Percentiles rank a stretch among this genome's conserved stretches.
Conservation (phyloP, 768 basidiomycete species). For the Cyathus striatus region DNA sequence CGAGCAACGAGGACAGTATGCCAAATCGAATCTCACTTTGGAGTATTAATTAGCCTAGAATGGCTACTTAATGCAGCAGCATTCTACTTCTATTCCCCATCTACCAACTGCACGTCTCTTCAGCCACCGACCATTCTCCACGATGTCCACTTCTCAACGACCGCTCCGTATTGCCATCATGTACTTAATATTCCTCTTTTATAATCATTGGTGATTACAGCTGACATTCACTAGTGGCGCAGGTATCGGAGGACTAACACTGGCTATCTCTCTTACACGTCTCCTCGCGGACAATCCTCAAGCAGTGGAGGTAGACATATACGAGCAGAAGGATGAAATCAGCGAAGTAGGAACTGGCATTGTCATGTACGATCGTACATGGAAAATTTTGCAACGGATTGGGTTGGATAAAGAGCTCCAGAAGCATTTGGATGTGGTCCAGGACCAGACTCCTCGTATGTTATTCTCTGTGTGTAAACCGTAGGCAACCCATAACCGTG, state of each 20-base stretch:
- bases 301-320: neutral
- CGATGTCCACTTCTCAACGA: too few relatives aligned
- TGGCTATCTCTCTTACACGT: neutral
- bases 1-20: too few relatives aligned
- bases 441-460: neutral
- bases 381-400: neutral
- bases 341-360: slow-evolving; percentile 1
- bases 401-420: too few relatives aligned
- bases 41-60: too few relatives aligned
- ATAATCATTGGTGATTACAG: neutral
- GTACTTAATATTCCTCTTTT: neutral
- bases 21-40: too few relatives aligned
- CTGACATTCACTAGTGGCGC: neutral
- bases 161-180: neutral
- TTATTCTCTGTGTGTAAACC: neutral
- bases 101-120: too few relatives aligned
- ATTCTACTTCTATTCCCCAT: too few relatives aligned
- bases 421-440: neutral
- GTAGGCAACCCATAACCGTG: neutral
- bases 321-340: neutral
- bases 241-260: neutral
- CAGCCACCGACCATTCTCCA: too few relatives aligned
- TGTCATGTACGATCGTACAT: neutral
- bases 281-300: neutral
- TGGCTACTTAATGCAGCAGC: too few relatives aligned